phyloP scores from a whole-genome alignment of 768 basidiomycete species.

The Phanerochaete sordida region DNA sequence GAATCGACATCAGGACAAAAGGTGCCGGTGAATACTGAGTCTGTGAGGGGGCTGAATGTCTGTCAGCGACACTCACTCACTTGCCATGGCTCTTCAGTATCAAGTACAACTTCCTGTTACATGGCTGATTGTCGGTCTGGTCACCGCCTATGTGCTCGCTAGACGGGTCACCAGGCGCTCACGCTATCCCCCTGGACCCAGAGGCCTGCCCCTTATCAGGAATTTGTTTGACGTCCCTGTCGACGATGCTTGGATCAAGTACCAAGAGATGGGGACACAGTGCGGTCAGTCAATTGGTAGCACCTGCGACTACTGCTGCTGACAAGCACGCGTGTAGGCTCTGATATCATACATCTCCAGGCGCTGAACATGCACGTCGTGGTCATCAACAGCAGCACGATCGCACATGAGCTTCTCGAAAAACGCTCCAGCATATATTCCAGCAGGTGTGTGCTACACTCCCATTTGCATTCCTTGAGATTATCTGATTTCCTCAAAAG shows the following conservation, averaged over 20 bases:
- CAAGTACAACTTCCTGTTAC: too few species aligned
- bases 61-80: too few species aligned
- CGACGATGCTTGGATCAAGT: neutral
- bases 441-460: slow-evolving; percentile 4
- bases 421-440: slow-evolving; percentile 19
- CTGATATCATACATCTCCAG: slow-evolving; percentile 15
- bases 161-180: too few species aligned
- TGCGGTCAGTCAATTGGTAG: neutral
- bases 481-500: neutral
- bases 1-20: too few species aligned
- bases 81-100: too few species aligned
- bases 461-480: neutral
- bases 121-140: too few species aligned
- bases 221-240: neutral
- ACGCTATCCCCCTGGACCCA: slow-evolving; percentile 2
- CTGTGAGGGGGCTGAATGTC: too few species aligned
- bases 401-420: slow-evolving; percentile 17
- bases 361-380: slow-evolving; percentile 10
- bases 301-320: neutral
- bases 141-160: too few species aligned
- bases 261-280: neutral
- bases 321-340: slow-evolving; percentile 4
- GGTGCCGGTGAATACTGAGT: too few species aligned
- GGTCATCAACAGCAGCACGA: slow-evolving; percentile 10
- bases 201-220: neutral